Conservation (phyloP, 768 basidiomycete species). For the Lentinus brumalis region DNA sequence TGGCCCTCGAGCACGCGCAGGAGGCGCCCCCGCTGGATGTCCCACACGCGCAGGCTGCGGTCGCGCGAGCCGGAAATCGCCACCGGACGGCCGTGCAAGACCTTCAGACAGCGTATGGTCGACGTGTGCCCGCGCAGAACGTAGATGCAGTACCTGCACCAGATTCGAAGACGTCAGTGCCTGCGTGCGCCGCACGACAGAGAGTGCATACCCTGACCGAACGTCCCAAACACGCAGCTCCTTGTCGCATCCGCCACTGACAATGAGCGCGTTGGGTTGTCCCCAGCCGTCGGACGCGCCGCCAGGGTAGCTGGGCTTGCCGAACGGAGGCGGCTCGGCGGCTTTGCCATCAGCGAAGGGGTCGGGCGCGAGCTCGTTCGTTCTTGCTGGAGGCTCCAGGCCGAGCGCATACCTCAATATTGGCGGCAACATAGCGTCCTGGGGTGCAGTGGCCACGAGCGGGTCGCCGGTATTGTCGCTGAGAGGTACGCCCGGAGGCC, state of each 20-base stretch:
- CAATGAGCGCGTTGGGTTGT: constrained; percentile 76
- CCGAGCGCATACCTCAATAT: constrained; percentile 13
- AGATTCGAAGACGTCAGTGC: not conserved
- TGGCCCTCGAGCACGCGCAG: constrained; percentile 77
- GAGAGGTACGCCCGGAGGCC: constrained; percentile 13
- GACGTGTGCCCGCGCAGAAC: constrained; percentile 82
- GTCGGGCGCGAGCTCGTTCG: constrained; percentile 1
- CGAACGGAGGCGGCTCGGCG: not conserved
- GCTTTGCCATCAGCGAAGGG: constrained; percentile 15
- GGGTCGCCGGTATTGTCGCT: constrained; percentile 9
- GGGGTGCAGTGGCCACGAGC: constrained; percentile 7
- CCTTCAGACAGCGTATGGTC: constrained; percentile 89
- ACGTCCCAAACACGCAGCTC: constrained; percentile 92
- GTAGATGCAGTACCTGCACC: constrained; percentile 65
- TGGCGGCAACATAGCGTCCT: constrained; percentile 13
- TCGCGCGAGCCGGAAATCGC: constrained; percentile 93
- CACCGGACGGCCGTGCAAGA: constrained; percentile 83
- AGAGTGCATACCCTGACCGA: constrained; percentile 65
- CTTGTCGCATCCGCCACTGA: constrained; percentile 94
- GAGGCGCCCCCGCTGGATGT: constrained; percentile 77
- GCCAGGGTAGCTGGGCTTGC: constrained; percentile 27
- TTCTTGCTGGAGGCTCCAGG: constrained; percentile 1
- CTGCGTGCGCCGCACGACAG: not conserved
- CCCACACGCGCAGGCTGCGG: constrained; percentile 86
- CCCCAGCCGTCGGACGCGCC: constrained; percentile 80